phyloP scores from a whole-genome alignment of 495 filamentous ascomycete genomes.

The Podospora conica region DNA sequence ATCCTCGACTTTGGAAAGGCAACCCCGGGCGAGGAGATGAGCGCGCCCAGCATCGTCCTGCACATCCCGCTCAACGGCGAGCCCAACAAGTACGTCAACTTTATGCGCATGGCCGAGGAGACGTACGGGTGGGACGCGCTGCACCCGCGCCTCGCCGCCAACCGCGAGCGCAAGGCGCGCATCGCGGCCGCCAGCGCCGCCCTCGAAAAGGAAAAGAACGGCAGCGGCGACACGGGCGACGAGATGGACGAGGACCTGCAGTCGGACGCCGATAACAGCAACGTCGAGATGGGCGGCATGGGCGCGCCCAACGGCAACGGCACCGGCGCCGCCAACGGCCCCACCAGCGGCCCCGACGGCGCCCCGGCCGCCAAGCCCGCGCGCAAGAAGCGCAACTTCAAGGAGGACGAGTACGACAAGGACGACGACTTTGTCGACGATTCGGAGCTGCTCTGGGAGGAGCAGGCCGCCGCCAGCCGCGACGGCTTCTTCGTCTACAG shows the following conservation, averaged over 20 bases:
- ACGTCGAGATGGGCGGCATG: slow-evolving; percentile 54
- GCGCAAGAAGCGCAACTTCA: slow-evolving; percentile 69
- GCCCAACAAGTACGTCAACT: slow-evolving; percentile 87
- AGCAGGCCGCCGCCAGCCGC: slow-evolving; percentile 85
- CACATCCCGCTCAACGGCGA: slow-evolving; percentile 73
- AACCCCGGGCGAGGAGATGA: slow-evolving; percentile 41
- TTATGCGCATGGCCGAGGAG: slow-evolving; percentile 87
- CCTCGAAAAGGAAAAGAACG: slow-evolving; percentile 68
- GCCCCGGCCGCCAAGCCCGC: slow-evolving; percentile 53
- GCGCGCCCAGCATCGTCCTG: slow-evolving; percentile 75
- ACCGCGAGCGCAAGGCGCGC: slow-evolving; percentile 68
- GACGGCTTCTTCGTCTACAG: slow-evolving; percentile 90
- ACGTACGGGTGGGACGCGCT: slow-evolving; percentile 90
- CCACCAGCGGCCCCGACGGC: slow-evolving; percentile 52
- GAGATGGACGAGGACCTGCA: slow-evolving; percentile 65
- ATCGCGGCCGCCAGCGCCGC: slow-evolving; percentile 80
- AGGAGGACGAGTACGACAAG: slow-evolving; percentile 92
- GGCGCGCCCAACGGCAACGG: slow-evolving; percentile 8
- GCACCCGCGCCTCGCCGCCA: slow-evolving; percentile 83
- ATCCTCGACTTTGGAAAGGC: slow-evolving; percentile 48
- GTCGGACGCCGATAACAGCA: slow-evolving; percentile 62
- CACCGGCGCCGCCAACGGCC: slow-evolving; percentile 43
- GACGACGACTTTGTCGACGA: slow-evolving; percentile 98
- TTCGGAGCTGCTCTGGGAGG: slow-evolving; percentile 91
- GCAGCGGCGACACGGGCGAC: slow-evolving; percentile 66